Conservation (phyloP, 2,329 filamentous ascomycete species). For the Fusarium liriodendri region DNA sequence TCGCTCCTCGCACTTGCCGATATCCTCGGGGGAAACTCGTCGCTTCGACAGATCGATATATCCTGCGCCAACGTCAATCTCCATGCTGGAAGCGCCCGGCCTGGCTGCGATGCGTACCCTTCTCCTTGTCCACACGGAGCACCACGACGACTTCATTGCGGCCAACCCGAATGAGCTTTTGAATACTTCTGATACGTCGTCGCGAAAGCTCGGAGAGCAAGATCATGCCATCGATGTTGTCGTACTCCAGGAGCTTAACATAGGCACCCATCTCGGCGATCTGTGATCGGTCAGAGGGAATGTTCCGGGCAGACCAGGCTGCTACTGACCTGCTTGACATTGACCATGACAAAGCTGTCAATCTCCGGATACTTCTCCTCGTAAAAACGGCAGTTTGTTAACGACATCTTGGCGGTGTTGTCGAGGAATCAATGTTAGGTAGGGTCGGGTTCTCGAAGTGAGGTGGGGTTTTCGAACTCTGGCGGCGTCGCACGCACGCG, state of each 20-base stretch:
- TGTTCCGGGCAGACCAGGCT: slow-evolving; percentile 16
- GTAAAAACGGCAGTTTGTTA: slow-evolving; percentile 97
- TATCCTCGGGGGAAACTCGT: slow-evolving; percentile 96
- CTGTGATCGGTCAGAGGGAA: slow-evolving; percentile 56
- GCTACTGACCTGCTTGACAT: slow-evolving; percentile 88
- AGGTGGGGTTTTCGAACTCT: slow-evolving; percentile 48
- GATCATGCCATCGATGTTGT: slow-evolving; percentile 99
- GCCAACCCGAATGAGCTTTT: slow-evolving; percentile 98
- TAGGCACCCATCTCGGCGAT: slow-evolving; percentile 99
- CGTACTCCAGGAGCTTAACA: slow-evolving; percentile 99
- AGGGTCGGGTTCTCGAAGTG: slow-evolving; percentile 39
- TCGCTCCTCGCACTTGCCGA: slow-evolving; percentile 97
- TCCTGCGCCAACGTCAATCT: slow-evolving; percentile 52
- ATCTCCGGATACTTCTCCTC: slow-evolving; percentile 96
- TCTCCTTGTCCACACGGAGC: slow-evolving; percentile 98
- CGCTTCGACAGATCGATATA: slow-evolving; percentile 99
- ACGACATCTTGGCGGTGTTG: slow-evolving; percentile 80
- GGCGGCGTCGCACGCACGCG: slow-evolving; percentile 39
- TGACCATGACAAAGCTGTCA: slow-evolving; percentile 99
- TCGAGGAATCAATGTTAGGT: slow-evolving; percentile 34
- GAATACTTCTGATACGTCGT: slow-evolving; percentile 97
- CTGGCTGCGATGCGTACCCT: slow-evolving; percentile 67
- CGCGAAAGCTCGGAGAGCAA: slow-evolving; percentile 96
- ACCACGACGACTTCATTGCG: slow-evolving; percentile 99
- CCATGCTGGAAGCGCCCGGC: slow-evolving; percentile 34